Conservation (phyloP, 495 filamentous ascomycete species). For the Talaromyces nanjingensis region DNA sequence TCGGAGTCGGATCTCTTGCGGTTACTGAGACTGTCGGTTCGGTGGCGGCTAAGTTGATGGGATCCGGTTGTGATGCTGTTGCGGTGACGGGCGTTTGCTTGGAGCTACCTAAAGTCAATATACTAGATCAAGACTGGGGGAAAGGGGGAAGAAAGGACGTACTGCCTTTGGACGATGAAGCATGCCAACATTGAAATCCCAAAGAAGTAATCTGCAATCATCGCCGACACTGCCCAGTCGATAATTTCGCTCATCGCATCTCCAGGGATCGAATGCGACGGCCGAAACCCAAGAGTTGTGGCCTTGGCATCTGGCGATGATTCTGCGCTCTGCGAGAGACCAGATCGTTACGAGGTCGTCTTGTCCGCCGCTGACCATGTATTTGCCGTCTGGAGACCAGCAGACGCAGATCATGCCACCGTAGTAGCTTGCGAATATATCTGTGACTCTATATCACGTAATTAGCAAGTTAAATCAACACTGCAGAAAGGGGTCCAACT, state of each 20-base stretch:
- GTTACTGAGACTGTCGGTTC: conserved; percentile 59
- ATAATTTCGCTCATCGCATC: conserved; percentile 91
- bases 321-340: conserved; percentile 72
- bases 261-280: conserved; percentile 92
- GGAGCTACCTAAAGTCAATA: conserved; percentile 30
- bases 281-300: conserved; percentile 94
- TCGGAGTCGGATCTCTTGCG: conserved; percentile 56
- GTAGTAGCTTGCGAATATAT: conserved; percentile 86
- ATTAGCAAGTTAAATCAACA: not conserved
- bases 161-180: conserved; percentile 80
- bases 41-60: conserved; percentile 63
- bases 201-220: conserved; percentile 81
- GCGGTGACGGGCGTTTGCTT: conserved; percentile 31
- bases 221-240: conserved; percentile 93
- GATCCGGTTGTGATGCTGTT: conserved; percentile 39
- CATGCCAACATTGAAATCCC: conserved; percentile 98
- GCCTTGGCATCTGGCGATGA: conserved; percentile 87
- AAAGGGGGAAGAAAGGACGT: conserved; percentile 18
- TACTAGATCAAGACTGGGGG: not conserved
- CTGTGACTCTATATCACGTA: conserved; percentile 54
- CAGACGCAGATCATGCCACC: conserved; percentile 87
- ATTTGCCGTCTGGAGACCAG: conserved; percentile 97
- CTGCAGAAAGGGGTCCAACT: conserved; percentile 19
- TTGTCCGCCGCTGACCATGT: conserved; percentile 90
- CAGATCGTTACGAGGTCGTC: conserved; percentile 94